Evolutionary conservation across 345 rosid genomes (phyloP).

Genomic region (Pelargonium nanum): DNA sequence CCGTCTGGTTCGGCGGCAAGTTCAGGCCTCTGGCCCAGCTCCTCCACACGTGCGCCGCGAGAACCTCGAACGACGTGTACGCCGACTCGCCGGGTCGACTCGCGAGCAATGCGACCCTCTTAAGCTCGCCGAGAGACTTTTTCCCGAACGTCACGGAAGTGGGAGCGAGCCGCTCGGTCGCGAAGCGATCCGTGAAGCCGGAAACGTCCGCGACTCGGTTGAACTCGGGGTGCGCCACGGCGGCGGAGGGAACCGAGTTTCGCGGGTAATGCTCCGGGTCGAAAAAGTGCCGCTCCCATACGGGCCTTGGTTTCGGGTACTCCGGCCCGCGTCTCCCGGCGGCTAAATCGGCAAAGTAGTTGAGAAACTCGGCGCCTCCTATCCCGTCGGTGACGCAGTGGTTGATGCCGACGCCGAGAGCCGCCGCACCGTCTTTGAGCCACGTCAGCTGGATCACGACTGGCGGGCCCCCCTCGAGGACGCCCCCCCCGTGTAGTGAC

Average conservation of each 20-base stretch:
- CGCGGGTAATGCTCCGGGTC: constrained; percentile 15
- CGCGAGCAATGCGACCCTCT: constrained; percentile 31
- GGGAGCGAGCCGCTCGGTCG: constrained; percentile 45
- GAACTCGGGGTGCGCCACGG: constrained; percentile 36
- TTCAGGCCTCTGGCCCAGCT: constrained; percentile 72
- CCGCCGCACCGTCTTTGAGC: background rate
- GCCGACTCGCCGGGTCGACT: constrained; percentile 27
- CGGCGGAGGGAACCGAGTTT: background rate
- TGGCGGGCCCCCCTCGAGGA: background rate
- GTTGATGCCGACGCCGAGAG: background rate
- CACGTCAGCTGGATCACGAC: background rate
- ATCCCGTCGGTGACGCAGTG: background rate
- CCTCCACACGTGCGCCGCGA: constrained; percentile 77
- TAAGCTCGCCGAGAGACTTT: constrained; percentile 37
- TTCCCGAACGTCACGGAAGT: constrained; percentile 43
- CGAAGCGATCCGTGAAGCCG: constrained; percentile 53
- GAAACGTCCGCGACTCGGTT: constrained; percentile 45
- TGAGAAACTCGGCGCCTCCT: background rate
- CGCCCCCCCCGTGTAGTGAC: background rate
- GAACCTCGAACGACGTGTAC: constrained; percentile 64
- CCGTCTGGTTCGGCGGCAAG: constrained; percentile 48
- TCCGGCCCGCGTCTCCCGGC: constrained; percentile 13
- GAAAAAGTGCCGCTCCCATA: constrained; percentile 74
- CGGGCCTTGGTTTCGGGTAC: constrained; percentile 21
- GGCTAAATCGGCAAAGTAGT: constrained; percentile 12